Evolutionary conservation across 2,329 filamentous ascomycete genomes (phyloP), one percentile per base, ranked within the genome.

Genomic region (Fusarium palustre): DNA sequence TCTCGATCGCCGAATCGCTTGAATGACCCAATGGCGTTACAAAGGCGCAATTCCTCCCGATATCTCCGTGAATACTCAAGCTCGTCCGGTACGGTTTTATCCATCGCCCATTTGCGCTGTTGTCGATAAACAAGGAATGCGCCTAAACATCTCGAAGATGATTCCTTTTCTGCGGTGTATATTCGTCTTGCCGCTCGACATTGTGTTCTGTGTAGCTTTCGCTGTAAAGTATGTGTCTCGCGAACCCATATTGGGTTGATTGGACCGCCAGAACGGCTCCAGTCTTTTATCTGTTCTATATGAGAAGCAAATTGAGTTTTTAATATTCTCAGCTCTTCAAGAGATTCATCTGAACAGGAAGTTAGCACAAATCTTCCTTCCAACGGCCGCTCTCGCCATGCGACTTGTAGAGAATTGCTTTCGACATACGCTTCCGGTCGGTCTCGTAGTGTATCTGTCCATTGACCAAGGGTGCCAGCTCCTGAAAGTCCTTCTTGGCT

Each of bases 401-500:
- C 15, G 5, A 25, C 13, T 20, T 7, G 34, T 39, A 41, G 20
- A 50, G 53, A 11, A 3, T 42, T 15, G 38, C 6, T 36, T 33
- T 38, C 33, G 7, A 41, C 34, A 24, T 78, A 88, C 86, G 72
- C 59, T 81, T 85, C 56, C 85, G 80, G 73, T 89, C 86, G 63
- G 85, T 84, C 73, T 88, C 84, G 70, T 89, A 89, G 76, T 88
- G 86, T 46, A 83, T 80, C 70, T 85, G 82, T 31, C 86, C 86
- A 68, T 87, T 85, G 55, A 89, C 82, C 43, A 89, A 79, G 47
- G 81, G 80, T 24, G 83, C 82, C 61, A 89, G 79, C 72, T 86
- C 83, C 78, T 89, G 87, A 68, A 88, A 89, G 77, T 89, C 87
- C 75, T 82, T 83, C 77, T 85, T 87, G 58, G 87, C 87, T 69